These are phyloP conservation scores for Paspalum notatum DNA, from an alignment of 176 grass and related monocot genomes.

Conservation along the genomic window DNA sequence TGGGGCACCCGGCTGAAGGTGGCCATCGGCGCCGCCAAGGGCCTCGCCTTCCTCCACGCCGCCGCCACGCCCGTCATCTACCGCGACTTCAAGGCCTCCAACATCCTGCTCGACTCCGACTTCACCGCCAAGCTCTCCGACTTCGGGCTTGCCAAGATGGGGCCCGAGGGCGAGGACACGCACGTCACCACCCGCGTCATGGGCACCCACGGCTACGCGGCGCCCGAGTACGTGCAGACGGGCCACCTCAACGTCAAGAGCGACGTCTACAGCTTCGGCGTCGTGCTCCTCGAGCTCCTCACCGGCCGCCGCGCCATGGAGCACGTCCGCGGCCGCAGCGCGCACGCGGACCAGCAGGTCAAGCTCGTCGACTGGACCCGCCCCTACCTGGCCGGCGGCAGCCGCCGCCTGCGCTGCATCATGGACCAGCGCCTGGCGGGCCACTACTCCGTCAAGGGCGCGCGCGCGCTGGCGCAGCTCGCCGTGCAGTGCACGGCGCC, in stretches of 20 bases:
- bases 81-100: constrained; percentile 91
- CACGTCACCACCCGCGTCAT: constrained; percentile 97
- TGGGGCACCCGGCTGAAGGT: constrained; percentile 87
- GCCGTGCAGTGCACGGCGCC: constrained; percentile 71
- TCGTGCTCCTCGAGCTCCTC: constrained; percentile 90
- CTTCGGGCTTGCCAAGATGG: constrained; percentile 96
- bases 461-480: constrained; percentile 65
- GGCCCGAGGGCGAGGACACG: constrained; percentile 82
- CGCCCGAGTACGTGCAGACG: constrained; percentile 96
- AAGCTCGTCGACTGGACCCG: constrained; percentile 85
- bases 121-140: constrained; percentile 93
- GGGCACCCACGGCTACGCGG: constrained; percentile 95
- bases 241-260: constrained; percentile 83
- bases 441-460: constrained; percentile 78
- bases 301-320: constrained; percentile 86
- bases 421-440: constrained; percentile 68
- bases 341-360: constrained; percentile 50
- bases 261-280: constrained; percentile 94
- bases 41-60: constrained; percentile 85
- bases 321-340: constrained; percentile 43
- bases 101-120: constrained; percentile 91
- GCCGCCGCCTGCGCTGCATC: constrained; percentile 73
- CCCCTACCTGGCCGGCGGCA: constrained; percentile 68
- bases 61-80: constrained; percentile 80
- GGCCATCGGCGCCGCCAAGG: constrained; percentile 85